Base-by-base conservation (phyloP, 352 stramenopile species). In the Globisporangium nagaii region DNA sequence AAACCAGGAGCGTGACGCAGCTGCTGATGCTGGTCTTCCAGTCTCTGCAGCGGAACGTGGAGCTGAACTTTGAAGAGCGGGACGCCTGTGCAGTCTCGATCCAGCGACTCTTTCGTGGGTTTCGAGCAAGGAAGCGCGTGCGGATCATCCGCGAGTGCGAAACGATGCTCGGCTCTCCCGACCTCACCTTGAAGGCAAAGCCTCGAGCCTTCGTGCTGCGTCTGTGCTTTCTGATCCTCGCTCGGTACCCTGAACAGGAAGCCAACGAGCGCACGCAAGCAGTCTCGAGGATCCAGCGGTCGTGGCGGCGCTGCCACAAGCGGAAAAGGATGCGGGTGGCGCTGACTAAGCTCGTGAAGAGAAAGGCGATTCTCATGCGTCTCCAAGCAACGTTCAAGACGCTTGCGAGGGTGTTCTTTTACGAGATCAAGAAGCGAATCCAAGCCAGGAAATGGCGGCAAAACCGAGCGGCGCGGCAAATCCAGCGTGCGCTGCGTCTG, bases 151-250 rank as follows among this genome's bases (percentile, higher is more conserved):
- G 48, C 27, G 62, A 71, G 13, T 83, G 76, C 44, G 58, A 79
- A 25, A 58, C 54, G 31, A 66, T 89, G 27, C 42, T 85, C 4
- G 44, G 60, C 25, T 58, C 65, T 9, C 50, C 58, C 27, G 54
- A 50, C 4, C 53, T 83, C 39, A 67, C 63, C 1, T 42, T 79
- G n/a, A 75, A 71, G 41, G 58, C 47, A 1, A 66, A 78, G n/a
- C 50, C 75, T 3, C 53, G 47, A 20, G 44, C 57, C 6, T 78
- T 82, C 27, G 67, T 84, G 15, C 27, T 82, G 17, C 79, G 70
- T 10, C 65, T 85, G 19, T 86, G 72, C 50, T 75, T 88, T 60
- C 44, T 88, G 8, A 54, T 79, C 0, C 47, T 90, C 15, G 73
- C 63, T 25, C 56, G 54, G 7, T 53, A 75, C 0, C 66, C 66